Evolutionary conservation across 345 rosid species (phyloP).

Genomic region (Boechera divaricarpa): DNA sequence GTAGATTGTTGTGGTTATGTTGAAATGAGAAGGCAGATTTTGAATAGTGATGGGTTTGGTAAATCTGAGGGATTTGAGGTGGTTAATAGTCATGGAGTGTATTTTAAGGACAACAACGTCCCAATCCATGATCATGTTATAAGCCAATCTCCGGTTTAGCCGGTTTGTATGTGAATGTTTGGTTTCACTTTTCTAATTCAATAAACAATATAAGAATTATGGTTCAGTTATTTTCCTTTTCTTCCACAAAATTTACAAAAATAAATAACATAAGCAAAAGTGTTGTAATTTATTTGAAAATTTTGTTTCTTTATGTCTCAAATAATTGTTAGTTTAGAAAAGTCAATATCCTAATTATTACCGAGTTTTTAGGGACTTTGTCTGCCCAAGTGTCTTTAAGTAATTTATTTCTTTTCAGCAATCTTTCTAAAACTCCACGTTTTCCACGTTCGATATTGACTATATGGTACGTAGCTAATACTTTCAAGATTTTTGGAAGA

Average conservation of each 20-base stretch:
- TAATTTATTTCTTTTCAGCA: not conserved
- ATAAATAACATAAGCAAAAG: too few relatives aligned
- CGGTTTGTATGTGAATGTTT: too few relatives aligned
- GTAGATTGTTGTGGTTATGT: conserved; percentile 78
- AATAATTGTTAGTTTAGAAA: not conserved
- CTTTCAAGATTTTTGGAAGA: not conserved
- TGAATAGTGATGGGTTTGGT: conserved; percentile 28
- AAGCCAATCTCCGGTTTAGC: too few relatives aligned
- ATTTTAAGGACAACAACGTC: too few relatives aligned
- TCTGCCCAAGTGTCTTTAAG: not conserved
- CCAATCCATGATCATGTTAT: too few relatives aligned
- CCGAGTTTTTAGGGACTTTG: not conserved
- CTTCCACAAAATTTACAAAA: too few relatives aligned
- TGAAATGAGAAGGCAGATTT: conserved; percentile 56
- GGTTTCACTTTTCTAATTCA: too few relatives aligned
- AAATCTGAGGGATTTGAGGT: conserved; percentile 26
- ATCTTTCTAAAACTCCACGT: not conserved
- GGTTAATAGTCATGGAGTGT: too few relatives aligned
- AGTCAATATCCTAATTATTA: not conserved
- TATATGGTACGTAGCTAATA: not conserved
- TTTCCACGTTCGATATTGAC: not conserved
- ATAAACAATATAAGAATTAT: too few relatives aligned
- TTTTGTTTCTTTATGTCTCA: not conserved
- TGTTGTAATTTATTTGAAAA: too few relatives aligned
- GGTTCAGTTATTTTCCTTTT: too few relatives aligned